phyloP scores from a whole-genome alignment of 2,329 filamentous ascomycete genomes.

The Calonectria pteridis region DNA sequence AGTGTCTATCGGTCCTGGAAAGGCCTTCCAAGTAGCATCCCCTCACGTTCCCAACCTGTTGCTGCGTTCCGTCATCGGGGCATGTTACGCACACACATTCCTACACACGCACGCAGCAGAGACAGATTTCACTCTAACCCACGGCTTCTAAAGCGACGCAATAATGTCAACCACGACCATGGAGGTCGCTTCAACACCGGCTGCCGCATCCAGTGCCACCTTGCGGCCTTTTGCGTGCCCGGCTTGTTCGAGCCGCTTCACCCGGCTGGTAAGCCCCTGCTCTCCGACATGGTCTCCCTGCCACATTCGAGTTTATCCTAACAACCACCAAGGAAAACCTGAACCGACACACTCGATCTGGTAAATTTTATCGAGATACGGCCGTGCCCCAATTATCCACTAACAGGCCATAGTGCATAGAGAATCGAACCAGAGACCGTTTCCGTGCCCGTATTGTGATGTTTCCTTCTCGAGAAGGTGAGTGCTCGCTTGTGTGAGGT shows the following conservation, averaged over 20 bases:
- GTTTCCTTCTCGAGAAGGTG: conserved; percentile 30
- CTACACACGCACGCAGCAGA: not conserved
- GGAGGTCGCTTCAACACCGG: conserved; percentile 13
- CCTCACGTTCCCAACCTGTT: conserved; percentile 8
- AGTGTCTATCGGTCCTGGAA: not conserved
- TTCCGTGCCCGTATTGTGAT: conserved; percentile 28
- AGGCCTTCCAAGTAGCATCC: conserved; percentile 10
- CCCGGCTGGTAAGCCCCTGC: conserved; percentile 19
- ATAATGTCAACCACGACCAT: conserved; percentile 11
- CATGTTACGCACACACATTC: not conserved
- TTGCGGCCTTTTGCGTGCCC: conserved; percentile 28
- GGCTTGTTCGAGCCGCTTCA: conserved; percentile 28
- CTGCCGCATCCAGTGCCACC: conserved; percentile 7
- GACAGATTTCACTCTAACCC: not conserved
- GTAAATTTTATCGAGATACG: not conserved
- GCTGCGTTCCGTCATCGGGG: not conserved
- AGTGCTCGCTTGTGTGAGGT: not conserved
- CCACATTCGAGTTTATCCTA: not conserved
- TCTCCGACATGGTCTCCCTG: not conserved
- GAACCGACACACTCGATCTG: conserved; percentile 28
- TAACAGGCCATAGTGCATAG: conserved; percentile 14
- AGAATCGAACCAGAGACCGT: conserved; percentile 27
- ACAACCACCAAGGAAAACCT: conserved; percentile 20
- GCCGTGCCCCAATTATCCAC: not conserved
- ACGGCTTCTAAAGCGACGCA: not conserved